A percentile compares a stretch with the other conserved stretches of the same genome.
These are phyloP conservation scores for Xenosphaeropsis pyriputrescens DNA, from an alignment of 2,329 filamentous ascomycete species.

Conservation along the genomic window DNA sequence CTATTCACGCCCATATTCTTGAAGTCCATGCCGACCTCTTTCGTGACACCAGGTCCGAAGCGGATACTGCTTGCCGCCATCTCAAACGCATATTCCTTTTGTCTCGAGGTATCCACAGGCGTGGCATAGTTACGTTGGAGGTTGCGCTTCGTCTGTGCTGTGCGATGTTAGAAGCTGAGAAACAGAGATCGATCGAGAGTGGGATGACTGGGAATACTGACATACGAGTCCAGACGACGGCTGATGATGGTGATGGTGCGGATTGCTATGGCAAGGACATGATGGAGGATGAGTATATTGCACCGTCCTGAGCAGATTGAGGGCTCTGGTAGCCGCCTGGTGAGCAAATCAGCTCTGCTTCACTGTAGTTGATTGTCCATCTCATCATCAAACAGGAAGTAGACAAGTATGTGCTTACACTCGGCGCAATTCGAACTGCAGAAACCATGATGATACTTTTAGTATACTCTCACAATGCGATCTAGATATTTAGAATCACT, in stretches of 20 bases:
- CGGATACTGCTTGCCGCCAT: slow-evolving; percentile 94
- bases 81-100: slow-evolving; percentile 97
- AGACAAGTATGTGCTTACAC: slow-evolving; percentile 7
- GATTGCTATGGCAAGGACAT: slow-evolving; percentile 89
- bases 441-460: slow-evolving; percentile 7
- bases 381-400: neutral
- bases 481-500: too few species aligned
- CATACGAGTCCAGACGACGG: slow-evolving; percentile 19
- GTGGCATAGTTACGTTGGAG: slow-evolving; percentile 49
- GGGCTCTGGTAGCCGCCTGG: slow-evolving; percentile 44
- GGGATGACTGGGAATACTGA: slow-evolving; percentile 5
- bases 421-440: slow-evolving; percentile 14
- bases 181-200: neutral
- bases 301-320: slow-evolving; percentile 70
- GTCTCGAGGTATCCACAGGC: slow-evolving; percentile 52
- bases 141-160: slow-evolving; percentile 29
- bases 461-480: too few species aligned
- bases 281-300: slow-evolving; percentile 78
- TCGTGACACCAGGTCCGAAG: slow-evolving; percentile 84
- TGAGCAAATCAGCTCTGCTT: neutral
- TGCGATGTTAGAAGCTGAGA: neutral
- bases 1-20: slow-evolving; percentile 77
- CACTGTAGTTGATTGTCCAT: neutral
- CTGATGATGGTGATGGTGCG: slow-evolving; percentile 52
- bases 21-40: slow-evolving; percentile 96